Evolutionary conservation across 345 rosid species (phyloP).

Genomic region (Alliaria petiolata): DNA sequence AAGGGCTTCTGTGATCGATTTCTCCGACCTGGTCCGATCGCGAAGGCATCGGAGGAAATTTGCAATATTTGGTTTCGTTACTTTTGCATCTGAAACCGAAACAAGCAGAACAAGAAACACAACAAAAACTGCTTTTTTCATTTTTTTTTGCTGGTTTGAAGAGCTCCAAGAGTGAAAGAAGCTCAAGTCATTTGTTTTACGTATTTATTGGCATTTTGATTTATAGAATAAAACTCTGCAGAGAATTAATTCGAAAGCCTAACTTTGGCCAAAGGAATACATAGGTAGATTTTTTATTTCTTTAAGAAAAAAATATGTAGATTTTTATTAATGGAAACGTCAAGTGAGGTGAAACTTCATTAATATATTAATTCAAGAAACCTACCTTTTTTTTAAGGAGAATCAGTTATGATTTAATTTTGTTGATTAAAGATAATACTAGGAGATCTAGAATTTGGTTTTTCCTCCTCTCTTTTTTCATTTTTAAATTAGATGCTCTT

Average conservation of each 20-base stretch:
- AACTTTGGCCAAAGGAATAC: too few species aligned
- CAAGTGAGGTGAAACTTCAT: too few species aligned
- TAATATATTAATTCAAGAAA: too few species aligned
- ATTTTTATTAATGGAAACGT: too few species aligned
- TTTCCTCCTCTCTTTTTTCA: too few species aligned
- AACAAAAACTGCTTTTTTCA: constrained; percentile 5
- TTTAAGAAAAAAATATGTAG: too few species aligned
- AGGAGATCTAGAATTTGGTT: too few species aligned
- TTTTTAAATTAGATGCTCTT: too few species aligned
- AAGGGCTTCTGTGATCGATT: constrained; percentile 13
- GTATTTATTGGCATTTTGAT: not conserved
- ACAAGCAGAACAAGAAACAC: constrained; percentile 1
- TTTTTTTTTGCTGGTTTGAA: not conserved
- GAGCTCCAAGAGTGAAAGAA: not conserved
- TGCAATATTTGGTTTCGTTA: not conserved
- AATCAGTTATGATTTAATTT: too few species aligned
- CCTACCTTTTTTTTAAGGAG: too few species aligned
- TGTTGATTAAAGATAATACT: too few species aligned
- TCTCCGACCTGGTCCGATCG: not conserved
- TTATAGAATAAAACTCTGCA: not conserved
- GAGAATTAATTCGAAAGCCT: not conserved
- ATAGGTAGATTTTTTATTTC: too few species aligned
- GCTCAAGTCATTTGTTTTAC: not conserved
- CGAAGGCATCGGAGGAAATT: constrained; percentile 17
- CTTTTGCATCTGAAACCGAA: constrained; percentile 6